These are phyloP conservation scores for Xylariaceae sp. DNA, from an alignment of 2,329 filamentous ascomycete species.

Conservation along the genomic window DNA sequence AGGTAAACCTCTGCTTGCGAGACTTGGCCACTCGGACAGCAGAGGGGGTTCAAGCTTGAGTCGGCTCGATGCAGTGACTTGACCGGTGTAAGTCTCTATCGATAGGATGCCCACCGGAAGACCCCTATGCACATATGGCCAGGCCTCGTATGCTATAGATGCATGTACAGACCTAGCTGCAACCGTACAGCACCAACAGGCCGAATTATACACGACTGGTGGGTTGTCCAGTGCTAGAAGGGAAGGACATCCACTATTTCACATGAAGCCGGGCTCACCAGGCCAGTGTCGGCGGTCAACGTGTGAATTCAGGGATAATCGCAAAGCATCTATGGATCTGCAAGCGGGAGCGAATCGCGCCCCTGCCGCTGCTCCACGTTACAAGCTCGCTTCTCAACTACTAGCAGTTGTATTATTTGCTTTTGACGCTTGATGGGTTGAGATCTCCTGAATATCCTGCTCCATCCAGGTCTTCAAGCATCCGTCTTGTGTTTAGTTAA, in stretches of 20 bases:
- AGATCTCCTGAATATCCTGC: constrained; percentile 11
- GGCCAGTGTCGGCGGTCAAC: constrained; percentile 39
- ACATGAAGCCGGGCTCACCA: constrained; percentile 27
- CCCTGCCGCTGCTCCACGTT: constrained; percentile 26
- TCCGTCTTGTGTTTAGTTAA: no score
- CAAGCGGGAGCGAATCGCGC: constrained; percentile 29
- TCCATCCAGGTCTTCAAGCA: background rate
- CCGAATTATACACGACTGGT: constrained; percentile 19
- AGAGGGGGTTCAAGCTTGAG: no score
- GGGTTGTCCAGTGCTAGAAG: constrained; percentile 1
- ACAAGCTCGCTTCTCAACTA: background rate
- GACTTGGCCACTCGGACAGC: no score
- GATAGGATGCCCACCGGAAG: constrained; percentile 3
- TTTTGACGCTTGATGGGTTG: constrained; percentile 11
- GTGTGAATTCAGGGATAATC: constrained; percentile 38
- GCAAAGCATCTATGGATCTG: constrained; percentile 25
- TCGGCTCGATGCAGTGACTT: no score
- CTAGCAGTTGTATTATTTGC: no score
- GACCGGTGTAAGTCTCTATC: background rate
- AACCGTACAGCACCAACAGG: no score
- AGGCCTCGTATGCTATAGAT: constrained; percentile 7
- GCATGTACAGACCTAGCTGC: constrained; percentile 11
- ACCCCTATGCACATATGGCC: constrained; percentile 15
- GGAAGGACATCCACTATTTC: constrained; percentile 29
- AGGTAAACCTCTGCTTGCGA: no score